These are phyloP conservation scores for Phytophthora vignae DNA, from an alignment of 352 stramenopile species.

Conservation along the genomic window DNA sequence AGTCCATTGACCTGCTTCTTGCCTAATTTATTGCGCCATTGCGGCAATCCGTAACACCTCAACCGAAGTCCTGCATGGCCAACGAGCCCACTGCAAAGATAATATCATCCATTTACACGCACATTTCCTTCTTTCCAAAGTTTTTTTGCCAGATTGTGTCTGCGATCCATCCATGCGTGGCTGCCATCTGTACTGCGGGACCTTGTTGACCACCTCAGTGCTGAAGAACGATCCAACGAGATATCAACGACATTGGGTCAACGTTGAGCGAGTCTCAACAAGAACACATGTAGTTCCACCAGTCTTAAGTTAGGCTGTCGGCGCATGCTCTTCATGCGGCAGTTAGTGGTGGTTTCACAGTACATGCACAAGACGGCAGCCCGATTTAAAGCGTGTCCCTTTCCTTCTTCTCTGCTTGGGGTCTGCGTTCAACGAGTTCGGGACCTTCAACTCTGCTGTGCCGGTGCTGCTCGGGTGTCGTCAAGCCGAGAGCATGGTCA, in stretches of 20 bases:
- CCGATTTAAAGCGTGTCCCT: background rate
- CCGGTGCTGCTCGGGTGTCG: background rate
- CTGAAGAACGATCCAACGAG: background rate
- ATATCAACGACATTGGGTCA: background rate
- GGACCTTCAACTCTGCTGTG: background rate
- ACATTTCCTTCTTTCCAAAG: background rate
- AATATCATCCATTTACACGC: slow-evolving; percentile 38
- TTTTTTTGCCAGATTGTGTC: background rate
- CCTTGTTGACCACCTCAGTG: background rate
- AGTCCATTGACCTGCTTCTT: slow-evolving; percentile 62
- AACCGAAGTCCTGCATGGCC: slow-evolving; percentile 27
- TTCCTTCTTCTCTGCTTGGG: background rate
- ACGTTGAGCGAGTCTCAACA: background rate
- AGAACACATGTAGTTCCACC: too few relatives aligned
- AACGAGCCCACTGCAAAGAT: slow-evolving; percentile 31
- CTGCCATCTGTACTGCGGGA: background rate
- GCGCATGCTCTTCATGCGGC: slow-evolving; percentile 18
- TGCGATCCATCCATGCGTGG: background rate
- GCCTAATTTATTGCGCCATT: slow-evolving; percentile 51
- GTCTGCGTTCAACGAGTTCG: background rate
- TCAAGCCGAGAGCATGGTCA: background rate
- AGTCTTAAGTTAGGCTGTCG: background rate
- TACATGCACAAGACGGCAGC: too few relatives aligned
- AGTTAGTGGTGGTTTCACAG: slow-evolving; percentile 21
- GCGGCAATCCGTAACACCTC: slow-evolving; percentile 29